phyloP scores from a whole-genome alignment of 345 rosid genomes.

The Ceriops zippeliana region DNA sequence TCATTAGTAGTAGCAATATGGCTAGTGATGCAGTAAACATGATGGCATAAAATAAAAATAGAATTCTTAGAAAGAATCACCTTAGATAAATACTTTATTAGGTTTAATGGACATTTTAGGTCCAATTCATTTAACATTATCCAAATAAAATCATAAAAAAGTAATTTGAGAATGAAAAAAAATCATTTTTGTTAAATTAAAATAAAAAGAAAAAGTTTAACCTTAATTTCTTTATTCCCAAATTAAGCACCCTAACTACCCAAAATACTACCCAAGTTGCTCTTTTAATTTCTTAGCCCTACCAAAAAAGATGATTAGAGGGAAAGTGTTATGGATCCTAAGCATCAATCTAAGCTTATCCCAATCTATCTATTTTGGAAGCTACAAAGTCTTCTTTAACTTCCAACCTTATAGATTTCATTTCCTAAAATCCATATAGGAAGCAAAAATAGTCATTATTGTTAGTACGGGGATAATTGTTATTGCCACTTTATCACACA shows the following conservation, averaged over 20 bases:
- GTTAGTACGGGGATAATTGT: background rate
- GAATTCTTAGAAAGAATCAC: too few relatives aligned
- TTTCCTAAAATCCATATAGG: conserved; percentile 9
- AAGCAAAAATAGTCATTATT: background rate
- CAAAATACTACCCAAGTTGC: background rate
- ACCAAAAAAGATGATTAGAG: conserved; percentile 24
- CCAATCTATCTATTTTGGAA: conserved; percentile 13
- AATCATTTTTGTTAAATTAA: too few relatives aligned
- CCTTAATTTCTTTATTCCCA: background rate
- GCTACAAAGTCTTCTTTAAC: conserved; percentile 19
- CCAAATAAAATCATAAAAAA: too few relatives aligned
- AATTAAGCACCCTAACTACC: too few relatives aligned
- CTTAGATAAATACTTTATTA: too few relatives aligned
- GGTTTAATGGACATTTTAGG: too few relatives aligned
- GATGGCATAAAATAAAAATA: too few relatives aligned
- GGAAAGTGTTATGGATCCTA: conserved; percentile 16
- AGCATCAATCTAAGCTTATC: conserved; percentile 18
- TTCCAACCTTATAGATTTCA: conserved; percentile 21
- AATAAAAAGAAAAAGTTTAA: too few relatives aligned
- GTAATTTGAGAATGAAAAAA: too few relatives aligned
- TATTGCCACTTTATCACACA: background rate
- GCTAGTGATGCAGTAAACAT: too few relatives aligned
- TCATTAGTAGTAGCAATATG: too few relatives aligned
- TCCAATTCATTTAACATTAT: too few relatives aligned
- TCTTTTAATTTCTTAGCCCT: conserved; percentile 24